Evolutionary conservation across 352 stramenopile species (phyloP).

Genomic region (Saprolegnia diclina): DNA sequence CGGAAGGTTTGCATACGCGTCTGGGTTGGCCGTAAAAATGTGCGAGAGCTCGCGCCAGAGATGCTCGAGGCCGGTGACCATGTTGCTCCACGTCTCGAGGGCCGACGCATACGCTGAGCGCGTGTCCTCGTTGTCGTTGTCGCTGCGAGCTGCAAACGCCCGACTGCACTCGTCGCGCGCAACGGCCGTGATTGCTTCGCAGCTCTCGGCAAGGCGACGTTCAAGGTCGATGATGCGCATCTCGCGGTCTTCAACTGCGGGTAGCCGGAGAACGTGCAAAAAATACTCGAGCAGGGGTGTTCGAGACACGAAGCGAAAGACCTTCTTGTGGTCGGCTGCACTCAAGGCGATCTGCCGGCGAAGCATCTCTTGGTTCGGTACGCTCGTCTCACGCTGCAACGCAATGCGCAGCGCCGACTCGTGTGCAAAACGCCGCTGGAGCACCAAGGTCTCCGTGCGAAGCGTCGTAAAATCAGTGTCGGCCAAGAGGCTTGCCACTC

Average conservation of each 20-base stretch:
- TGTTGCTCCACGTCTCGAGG: not conserved
- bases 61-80: not conserved
- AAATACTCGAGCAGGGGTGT: not conserved
- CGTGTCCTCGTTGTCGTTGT: not conserved
- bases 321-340: not conserved
- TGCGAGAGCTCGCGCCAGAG: constrained; percentile 1
- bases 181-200: not conserved
- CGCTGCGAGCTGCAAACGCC: not conserved
- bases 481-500: too few relatives aligned
- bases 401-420: not conserved
- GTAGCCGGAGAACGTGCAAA: not conserved
- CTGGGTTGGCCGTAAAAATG: not conserved
- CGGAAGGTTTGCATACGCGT: not conserved
- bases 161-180: not conserved
- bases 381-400: not conserved
- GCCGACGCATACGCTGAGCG: not conserved
- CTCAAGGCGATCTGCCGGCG: not conserved
- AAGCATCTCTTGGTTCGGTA: not conserved
- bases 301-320: not conserved
- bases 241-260: not conserved
- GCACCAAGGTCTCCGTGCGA: not conserved
- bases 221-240: not conserved
- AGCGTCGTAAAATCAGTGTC: not conserved
- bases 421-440: not conserved
- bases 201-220: not conserved